Evolutionary conservation across 129 eudicot species (phyloP), one percentile per base, ranked within the genome.

Genomic region (Lactuca saligna): DNA sequence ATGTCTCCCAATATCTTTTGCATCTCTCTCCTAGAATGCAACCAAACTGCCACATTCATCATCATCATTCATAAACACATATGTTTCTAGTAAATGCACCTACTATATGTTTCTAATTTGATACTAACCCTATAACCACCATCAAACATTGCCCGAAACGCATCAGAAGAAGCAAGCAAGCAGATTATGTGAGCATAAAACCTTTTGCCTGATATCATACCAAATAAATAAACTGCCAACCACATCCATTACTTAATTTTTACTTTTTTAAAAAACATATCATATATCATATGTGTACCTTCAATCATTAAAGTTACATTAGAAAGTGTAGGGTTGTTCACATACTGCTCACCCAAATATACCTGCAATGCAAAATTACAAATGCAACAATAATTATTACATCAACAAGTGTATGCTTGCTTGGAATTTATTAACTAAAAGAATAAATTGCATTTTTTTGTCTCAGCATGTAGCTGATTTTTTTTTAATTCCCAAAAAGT

Each of bases 111-210:
- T 17, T 34, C 16, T 51, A 38, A 15, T 37, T 38, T 48, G 57
- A 20, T 20, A 73, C 83, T 75, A 60, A 94, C 99, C 90, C 84
- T 77, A 74, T 89, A 94, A 66, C 96, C 97, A 65, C 99, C 99
- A 76, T 86, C 92, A 80, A 94, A 87, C 95, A 87, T 85, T 62
- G 96, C 99, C 37, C 89, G 84, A 49, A 94, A 94, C 70, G 97
- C 96, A 83, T 94, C 97, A 72, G 97, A 94, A 63, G 99, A 90
- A 81, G 93, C 93, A 81, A 94, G 96, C 54, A 94, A 76, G 67
- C 97, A 85, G 60, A 85, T 87, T 71, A 94, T 86, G 64, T 89
- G 96, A 46, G 99, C 99, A 56, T 89, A 89, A 63, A 94, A 94
- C 62, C 82, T 83, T 57, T 82, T 80, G 46, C 96, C 99, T 94